Evolutionary conservation across 2,329 filamentous ascomycete species (phyloP).

Genomic region (Zasmidium cellare): DNA sequence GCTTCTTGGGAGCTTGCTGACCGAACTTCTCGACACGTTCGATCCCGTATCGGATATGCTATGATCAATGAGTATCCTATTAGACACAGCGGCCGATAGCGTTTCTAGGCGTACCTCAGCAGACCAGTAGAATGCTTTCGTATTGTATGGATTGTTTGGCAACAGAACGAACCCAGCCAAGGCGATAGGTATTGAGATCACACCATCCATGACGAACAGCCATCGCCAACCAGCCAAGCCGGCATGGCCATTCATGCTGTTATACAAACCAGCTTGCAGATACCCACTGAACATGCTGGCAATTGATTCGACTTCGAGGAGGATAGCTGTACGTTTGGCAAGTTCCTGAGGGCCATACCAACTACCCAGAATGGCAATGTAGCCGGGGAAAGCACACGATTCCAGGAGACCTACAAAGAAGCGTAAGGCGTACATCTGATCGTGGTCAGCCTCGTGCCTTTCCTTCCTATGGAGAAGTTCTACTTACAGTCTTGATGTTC

Average conservation of each 20-base stretch:
- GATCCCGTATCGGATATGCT: slow-evolving; percentile 4
- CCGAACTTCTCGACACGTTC: slow-evolving; percentile 12
- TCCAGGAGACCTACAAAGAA: slow-evolving; percentile 17
- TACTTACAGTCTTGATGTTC: slow-evolving; percentile 10
- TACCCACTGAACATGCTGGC: slow-evolving; percentile 53
- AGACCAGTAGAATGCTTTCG: slow-evolving; percentile 48
- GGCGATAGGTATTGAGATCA: slow-evolving; percentile 55
- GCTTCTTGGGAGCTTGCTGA: slow-evolving; percentile 5
- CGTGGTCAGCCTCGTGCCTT: too few species aligned
- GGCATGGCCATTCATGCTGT: slow-evolving; percentile 43
- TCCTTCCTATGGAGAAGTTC: too few species aligned
- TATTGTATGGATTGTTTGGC: slow-evolving; percentile 53
- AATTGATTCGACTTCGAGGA: slow-evolving; percentile 43
- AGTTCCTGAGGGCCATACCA: slow-evolving; percentile 53
- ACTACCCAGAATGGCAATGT: slow-evolving; percentile 43
- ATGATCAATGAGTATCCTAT: not conserved
- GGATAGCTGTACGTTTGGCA: slow-evolving; percentile 54
- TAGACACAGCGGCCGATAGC: not conserved
- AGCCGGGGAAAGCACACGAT: slow-evolving; percentile 15
- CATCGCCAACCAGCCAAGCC: slow-evolving; percentile 48
- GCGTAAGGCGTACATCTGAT: slow-evolving; percentile 12
- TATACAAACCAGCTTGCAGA: slow-evolving; percentile 55
- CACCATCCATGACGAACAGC: slow-evolving; percentile 53
- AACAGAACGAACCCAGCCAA: slow-evolving; percentile 50
- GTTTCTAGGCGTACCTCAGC: slow-evolving; percentile 1